A percentile compares a stretch with the other conserved stretches of the same genome.
These are phyloP conservation scores for Ramaria sp. DNA, from an alignment of 768 basidiomycete genomes.

Conservation along the genomic window DNA sequence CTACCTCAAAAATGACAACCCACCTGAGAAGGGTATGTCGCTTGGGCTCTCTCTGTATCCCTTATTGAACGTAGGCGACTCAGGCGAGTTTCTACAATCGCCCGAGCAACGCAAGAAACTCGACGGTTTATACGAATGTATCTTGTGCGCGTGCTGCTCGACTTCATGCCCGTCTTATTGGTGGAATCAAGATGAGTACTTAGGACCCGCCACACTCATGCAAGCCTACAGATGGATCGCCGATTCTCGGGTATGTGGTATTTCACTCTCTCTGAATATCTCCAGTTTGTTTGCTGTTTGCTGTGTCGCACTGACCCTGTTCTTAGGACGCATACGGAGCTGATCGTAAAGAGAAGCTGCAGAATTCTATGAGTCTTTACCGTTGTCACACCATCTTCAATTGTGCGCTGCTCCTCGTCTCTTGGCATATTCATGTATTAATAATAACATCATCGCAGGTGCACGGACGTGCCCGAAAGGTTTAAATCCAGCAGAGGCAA, in stretches of 20 bases:
- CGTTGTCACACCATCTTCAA: slow-evolving; percentile 99
- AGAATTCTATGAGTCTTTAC: slow-evolving; percentile 95
- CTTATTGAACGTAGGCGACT: neutral
- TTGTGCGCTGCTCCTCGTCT: slow-evolving; percentile 37
- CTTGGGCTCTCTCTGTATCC: neutral
- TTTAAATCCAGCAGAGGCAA: slow-evolving; percentile 84
- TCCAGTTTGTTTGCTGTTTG: neutral
- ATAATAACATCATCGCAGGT: slow-evolving; percentile 30
- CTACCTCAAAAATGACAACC: slow-evolving; percentile 88
- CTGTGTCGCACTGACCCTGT: neutral
- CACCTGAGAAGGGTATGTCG: slow-evolving; percentile 45
- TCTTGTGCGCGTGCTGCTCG: slow-evolving; percentile 94
- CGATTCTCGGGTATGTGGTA: slow-evolving; percentile 68
- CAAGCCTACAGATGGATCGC: slow-evolving; percentile 98
- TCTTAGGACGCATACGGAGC: slow-evolving; percentile 63
- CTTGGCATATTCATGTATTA: neutral
- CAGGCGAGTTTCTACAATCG: slow-evolving; percentile 80
- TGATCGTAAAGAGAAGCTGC: slow-evolving; percentile 81
- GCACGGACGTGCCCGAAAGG: slow-evolving; percentile 97
- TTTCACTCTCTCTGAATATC: neutral
- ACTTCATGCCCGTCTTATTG: slow-evolving; percentile 97
- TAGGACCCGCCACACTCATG: slow-evolving; percentile 95
- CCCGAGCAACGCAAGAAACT: slow-evolving; percentile 89
- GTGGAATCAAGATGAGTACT: slow-evolving; percentile 99
- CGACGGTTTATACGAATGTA: slow-evolving; percentile 96